A percentile compares a stretch with the other conserved stretches of the same genome.
Evolutionary conservation across 306 rosid genomes (phyloP).

Genomic region (Rosa persica): DNA sequence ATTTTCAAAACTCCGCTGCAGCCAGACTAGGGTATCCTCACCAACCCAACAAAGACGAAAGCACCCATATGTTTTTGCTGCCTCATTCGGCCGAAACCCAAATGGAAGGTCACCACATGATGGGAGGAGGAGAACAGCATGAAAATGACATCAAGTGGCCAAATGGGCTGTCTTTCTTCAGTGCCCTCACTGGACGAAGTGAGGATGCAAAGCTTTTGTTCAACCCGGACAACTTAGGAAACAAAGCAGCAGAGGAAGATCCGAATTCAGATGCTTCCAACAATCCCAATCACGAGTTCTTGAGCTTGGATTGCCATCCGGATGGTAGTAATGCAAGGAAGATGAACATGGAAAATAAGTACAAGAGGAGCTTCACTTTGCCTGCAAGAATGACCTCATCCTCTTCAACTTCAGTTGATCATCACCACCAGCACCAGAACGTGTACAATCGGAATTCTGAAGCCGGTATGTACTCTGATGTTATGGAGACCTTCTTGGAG

Average conservation of each 20-base stretch:
- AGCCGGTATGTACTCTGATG: slow-evolving; percentile 77
- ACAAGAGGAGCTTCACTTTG: slow-evolving; percentile 75
- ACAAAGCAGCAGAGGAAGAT: slow-evolving; percentile 46
- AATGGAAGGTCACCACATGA: slow-evolving; percentile 59
- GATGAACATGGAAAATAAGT: slow-evolving; percentile 57
- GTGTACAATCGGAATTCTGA: slow-evolving; percentile 60
- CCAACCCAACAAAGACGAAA: slow-evolving; percentile 61
- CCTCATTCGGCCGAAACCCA: slow-evolving; percentile 70
- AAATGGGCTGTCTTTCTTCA: slow-evolving; percentile 81
- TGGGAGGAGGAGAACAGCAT: slow-evolving; percentile 56
- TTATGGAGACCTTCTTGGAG: slow-evolving; percentile 90
- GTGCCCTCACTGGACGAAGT: slow-evolving; percentile 73
- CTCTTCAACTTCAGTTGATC: slow-evolving; percentile 81
- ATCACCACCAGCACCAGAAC: slow-evolving; percentile 57
- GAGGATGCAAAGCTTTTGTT: slow-evolving; percentile 84
- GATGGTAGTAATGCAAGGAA: slow-evolving; percentile 56
- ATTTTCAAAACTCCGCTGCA: slow-evolving; percentile 50
- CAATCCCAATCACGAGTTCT: slow-evolving; percentile 60
- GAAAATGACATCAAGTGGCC: slow-evolving; percentile 95
- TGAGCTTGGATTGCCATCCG: slow-evolving; percentile 85
- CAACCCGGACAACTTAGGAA: slow-evolving; percentile 64
- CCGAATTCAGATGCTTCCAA: slow-evolving; percentile 43
- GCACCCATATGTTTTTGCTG: slow-evolving; percentile 65
- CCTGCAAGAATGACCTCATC: slow-evolving; percentile 83
- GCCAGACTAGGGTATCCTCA: slow-evolving; percentile 56